Percentiles rank a stretch among this genome's conserved stretches.
Conservation (phyloP, 2,329 filamentous ascomycete species). For the Didymella sp. region DNA sequence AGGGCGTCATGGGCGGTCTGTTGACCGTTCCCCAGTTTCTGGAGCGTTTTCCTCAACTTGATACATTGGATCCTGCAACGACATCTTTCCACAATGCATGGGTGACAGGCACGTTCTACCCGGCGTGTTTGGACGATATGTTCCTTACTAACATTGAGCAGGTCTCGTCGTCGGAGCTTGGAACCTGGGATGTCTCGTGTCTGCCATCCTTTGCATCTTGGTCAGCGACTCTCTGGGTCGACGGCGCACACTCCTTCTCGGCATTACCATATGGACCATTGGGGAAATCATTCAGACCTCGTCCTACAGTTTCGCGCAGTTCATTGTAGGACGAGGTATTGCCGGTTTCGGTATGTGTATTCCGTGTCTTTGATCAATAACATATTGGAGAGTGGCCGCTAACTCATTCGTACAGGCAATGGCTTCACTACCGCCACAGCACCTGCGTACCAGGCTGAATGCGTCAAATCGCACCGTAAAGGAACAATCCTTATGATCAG, state of each 20-base stretch:
- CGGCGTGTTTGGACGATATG: background rate
- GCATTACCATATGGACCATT: conserved; percentile 58
- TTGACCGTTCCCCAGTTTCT: conserved; percentile 71
- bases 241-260: conserved; percentile 57
- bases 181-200: conserved; percentile 64
- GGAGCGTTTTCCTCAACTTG: conserved; percentile 36
- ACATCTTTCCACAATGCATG: conserved; percentile 31
- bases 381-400: conserved; percentile 1
- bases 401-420: conserved; percentile 49
- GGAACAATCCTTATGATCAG: conserved; percentile 58
- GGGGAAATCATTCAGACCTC: conserved; percentile 59
- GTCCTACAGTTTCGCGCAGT: conserved; percentile 56
- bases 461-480: conserved; percentile 53
- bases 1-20: conserved; percentile 72
- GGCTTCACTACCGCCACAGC: conserved; percentile 61
- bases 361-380: too few relatives aligned
- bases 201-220: conserved; percentile 59
- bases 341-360: conserved; percentile 57
- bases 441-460: conserved; percentile 61
- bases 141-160: conserved; percentile 9
- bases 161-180: conserved; percentile 42
- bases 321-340: conserved; percentile 59
- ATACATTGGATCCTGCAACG: conserved; percentile 28
- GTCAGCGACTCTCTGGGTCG: conserved; percentile 59
- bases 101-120: conserved; percentile 31